These are phyloP conservation scores for Tolypocladium tropicale DNA, from an alignment of 2,329 filamentous ascomycete species.

Conservation along the genomic window DNA sequence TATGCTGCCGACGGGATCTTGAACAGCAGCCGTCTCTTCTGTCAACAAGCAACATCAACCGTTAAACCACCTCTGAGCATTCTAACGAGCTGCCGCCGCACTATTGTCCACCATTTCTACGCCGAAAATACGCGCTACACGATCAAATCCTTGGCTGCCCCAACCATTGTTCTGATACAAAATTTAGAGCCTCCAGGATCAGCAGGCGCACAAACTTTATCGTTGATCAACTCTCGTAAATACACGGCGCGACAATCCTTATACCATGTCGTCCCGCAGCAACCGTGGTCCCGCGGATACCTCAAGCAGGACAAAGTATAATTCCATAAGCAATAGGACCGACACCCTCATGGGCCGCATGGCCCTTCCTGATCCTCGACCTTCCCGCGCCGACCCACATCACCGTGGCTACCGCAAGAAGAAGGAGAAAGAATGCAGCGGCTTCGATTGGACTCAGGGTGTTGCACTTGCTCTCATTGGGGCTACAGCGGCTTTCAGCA, in stretches of 20 bases:
- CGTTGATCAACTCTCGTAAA: not conserved
- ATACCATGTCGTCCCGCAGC: not conserved
- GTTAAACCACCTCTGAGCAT: too few relatives aligned
- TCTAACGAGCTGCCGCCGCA: too few relatives aligned
- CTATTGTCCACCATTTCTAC: too few relatives aligned
- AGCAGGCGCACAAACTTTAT: not conserved
- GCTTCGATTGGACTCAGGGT: conserved; percentile 5
- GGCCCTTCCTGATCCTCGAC: not conserved
- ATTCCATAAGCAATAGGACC: not conserved
- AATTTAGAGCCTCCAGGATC: not conserved
- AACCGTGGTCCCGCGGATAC: not conserved
- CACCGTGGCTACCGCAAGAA: not conserved
- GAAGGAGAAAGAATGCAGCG: conserved; percentile 4
- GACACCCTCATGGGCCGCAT: not conserved
- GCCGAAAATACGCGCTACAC: not conserved
- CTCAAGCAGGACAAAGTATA: not conserved
- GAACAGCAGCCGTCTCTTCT: not conserved
- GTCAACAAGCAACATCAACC: too few relatives aligned
- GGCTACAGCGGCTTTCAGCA: conserved; percentile 4
- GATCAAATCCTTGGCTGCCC: not conserved
- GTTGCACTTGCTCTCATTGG: conserved; percentile 4
- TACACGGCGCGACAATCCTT: not conserved
- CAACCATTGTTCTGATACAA: not conserved
- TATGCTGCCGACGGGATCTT: not conserved
- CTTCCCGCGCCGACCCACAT: conserved; percentile 2